phyloP scores from a whole-genome alignment of 768 basidiomycete species.

The Peribolospora kevripleyi region DNA sequence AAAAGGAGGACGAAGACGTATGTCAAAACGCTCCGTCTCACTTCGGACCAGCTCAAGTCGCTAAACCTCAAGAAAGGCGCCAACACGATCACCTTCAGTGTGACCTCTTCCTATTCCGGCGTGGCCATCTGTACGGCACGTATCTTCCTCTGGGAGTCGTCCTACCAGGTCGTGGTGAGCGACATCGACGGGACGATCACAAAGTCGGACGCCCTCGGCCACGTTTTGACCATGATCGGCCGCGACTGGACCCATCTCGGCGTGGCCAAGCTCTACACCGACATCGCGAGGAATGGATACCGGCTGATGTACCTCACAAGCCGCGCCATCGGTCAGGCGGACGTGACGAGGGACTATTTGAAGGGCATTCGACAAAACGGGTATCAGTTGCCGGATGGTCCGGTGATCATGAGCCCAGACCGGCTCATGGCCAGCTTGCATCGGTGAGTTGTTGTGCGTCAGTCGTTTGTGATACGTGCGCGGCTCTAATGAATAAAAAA shows the following conservation, averaged over 20 bases:
- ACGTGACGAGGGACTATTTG: conserved; percentile 81
- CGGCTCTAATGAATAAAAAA: neutral
- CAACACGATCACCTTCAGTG: conserved; percentile 79
- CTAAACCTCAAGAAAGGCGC: conserved; percentile 62
- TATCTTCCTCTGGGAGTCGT: conserved; percentile 88
- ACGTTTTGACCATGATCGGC: conserved; percentile 91
- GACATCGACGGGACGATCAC: conserved; percentile 99
- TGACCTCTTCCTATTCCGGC: conserved; percentile 48
- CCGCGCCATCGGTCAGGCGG: conserved; percentile 89
- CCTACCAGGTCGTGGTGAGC: conserved; percentile 70
- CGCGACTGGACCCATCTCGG: conserved; percentile 96
- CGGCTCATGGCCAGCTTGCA: conserved; percentile 80
- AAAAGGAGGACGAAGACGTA: conserved; percentile 27
- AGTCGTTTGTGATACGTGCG: neutral
- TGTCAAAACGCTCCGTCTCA: conserved; percentile 75
- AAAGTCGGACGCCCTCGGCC: conserved; percentile 92
- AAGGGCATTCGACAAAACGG: conserved; percentile 85
- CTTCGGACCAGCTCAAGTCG: conserved; percentile 81
- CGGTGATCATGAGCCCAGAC: conserved; percentile 97
- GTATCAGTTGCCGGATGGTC: conserved; percentile 89
- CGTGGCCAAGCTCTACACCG: conserved; percentile 89
- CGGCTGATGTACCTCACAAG: conserved; percentile 95
- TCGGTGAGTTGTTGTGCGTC: conserved; percentile 31
- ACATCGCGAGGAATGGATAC: conserved; percentile 85
- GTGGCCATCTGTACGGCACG: conserved; percentile 64